Evolutionary conservation across 2,329 filamentous ascomycete species (phyloP).

Genomic region (Fusarium papillatum): DNA sequence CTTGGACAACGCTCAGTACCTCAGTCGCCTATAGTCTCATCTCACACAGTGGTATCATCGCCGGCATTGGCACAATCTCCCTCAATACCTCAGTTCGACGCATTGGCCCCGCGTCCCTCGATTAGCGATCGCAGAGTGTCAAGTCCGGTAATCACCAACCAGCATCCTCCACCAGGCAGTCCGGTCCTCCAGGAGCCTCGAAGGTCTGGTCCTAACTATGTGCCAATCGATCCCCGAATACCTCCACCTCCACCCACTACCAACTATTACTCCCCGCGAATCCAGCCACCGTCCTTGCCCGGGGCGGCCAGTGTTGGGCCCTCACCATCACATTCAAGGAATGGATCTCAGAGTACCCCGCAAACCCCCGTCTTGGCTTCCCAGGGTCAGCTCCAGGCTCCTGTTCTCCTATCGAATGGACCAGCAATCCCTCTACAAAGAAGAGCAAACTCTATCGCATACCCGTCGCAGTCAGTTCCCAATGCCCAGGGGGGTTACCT

Average conservation of each 20-base stretch:
- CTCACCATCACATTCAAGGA: conserved; percentile 2
- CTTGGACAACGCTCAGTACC: conserved; percentile 7
- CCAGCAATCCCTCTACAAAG: conserved; percentile 6
- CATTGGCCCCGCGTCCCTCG: not conserved
- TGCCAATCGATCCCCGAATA: conserved; percentile 11
- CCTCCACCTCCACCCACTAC: conserved; percentile 2
- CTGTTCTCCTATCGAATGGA: conserved; percentile 15
- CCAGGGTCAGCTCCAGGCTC: conserved; percentile 8
- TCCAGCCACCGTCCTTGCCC: conserved; percentile 8
- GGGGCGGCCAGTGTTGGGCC: conserved; percentile 17
- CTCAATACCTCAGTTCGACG: conserved; percentile 20
- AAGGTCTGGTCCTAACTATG: conserved; percentile 10
- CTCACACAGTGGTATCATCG: conserved; percentile 8
- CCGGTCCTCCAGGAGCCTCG: conserved; percentile 11
- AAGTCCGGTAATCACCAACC: conserved; percentile 15
- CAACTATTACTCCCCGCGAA: conserved; percentile 19
- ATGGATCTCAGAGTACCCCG: conserved; percentile 13
- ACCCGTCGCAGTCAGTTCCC: conserved; percentile 27
- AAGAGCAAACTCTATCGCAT: conserved; percentile 26
- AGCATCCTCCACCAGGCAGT: conserved; percentile 9
- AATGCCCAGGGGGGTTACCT: not conserved
- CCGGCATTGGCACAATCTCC: conserved; percentile 15
- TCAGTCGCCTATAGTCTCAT: conserved; percentile 13
- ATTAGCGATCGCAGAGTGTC: conserved; percentile 9
- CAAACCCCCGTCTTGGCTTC: conserved; percentile 13